A percentile compares a stretch with the other conserved stretches of the same genome.
These are phyloP conservation scores for Microdochium trichocladiopsis DNA, from an alignment of 2,329 filamentous ascomycete species.

Conservation along the genomic window DNA sequence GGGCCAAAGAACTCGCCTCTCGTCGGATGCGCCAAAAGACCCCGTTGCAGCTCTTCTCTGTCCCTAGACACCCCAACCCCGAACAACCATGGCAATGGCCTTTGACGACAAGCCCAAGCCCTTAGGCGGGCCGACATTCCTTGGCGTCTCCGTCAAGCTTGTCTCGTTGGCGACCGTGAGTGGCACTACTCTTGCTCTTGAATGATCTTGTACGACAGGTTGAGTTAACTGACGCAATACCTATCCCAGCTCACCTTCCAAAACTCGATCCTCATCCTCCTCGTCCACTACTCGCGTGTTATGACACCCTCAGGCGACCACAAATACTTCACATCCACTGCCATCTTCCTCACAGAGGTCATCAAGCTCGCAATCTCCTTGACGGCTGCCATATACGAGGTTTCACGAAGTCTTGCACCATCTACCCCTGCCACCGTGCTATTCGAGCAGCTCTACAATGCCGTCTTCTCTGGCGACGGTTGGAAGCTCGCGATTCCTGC, in stretches of 20 bases:
- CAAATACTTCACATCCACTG: slow-evolving; percentile 88
- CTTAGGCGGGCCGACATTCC: background rate
- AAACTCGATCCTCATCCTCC: slow-evolving; percentile 71
- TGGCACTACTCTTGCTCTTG: background rate
- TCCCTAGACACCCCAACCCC: no score
- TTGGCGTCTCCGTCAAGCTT: background rate
- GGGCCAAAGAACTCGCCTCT: no score
- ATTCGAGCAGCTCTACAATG: slow-evolving; percentile 70
- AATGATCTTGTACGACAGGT: background rate
- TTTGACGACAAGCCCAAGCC: background rate
- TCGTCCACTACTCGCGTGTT: slow-evolving; percentile 90
- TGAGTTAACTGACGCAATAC: no score
- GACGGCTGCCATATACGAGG: slow-evolving; percentile 81
- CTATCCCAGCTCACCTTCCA: slow-evolving; percentile 63
- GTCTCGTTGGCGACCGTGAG: background rate
- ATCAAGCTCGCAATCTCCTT: slow-evolving; percentile 84
- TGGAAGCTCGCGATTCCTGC: slow-evolving; percentile 94
- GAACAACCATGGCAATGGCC: background rate
- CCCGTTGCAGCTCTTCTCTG: no score
- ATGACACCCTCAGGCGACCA: slow-evolving; percentile 82
- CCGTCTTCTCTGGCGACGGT: slow-evolving; percentile 82
- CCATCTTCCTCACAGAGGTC: slow-evolving; percentile 88
- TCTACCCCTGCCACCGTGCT: slow-evolving; percentile 75
- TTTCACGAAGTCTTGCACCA: slow-evolving; percentile 68
- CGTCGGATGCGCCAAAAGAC: no score